These are phyloP conservation scores for Cadophora gregata DNA, from an alignment of 2,329 filamentous ascomycete species.

Conservation along the genomic window DNA sequence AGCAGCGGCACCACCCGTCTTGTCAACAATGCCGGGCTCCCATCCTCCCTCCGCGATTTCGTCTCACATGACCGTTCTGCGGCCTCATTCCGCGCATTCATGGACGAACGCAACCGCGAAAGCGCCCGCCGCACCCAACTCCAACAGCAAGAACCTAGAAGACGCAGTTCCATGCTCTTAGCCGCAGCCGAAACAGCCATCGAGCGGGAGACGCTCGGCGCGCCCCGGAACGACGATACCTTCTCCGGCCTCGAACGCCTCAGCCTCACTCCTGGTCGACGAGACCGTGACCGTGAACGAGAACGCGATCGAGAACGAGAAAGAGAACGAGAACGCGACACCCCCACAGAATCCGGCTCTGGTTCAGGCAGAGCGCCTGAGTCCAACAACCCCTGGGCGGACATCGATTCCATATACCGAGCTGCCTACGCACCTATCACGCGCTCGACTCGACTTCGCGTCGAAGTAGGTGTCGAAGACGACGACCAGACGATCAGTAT, in stretches of 20 bases:
- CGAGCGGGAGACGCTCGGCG: slow-evolving; percentile 30
- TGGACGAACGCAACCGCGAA: slow-evolving; percentile 45
- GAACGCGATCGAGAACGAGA: slow-evolving; percentile 21
- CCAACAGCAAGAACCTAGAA: slow-evolving; percentile 36
- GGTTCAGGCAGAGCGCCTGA: slow-evolving; percentile 9
- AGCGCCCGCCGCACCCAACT: slow-evolving; percentile 38
- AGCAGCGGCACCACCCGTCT: slow-evolving; percentile 30
- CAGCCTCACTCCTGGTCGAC: slow-evolving; percentile 41
- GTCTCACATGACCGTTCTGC: slow-evolving; percentile 40
- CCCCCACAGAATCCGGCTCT: slow-evolving; percentile 41
- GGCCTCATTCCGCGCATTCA: slow-evolving; percentile 43
- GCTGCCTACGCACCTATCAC: slow-evolving; percentile 39
- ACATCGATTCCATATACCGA: slow-evolving; percentile 51
- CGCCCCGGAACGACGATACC: slow-evolving; percentile 30
- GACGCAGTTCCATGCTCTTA: slow-evolving; percentile 38
- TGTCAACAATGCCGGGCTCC: slow-evolving; percentile 37
- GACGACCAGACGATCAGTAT: slow-evolving; percentile 35
- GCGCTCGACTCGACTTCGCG: slow-evolving; percentile 36
- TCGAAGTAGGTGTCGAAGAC: slow-evolving; percentile 36
- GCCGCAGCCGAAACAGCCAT: slow-evolving; percentile 35
- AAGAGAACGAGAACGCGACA: slow-evolving; percentile 37
- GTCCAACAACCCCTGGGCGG: slow-evolving; percentile 48
- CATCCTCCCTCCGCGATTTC: slow-evolving; percentile 42
- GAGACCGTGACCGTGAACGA: slow-evolving; percentile 18
- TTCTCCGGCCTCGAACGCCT: slow-evolving; percentile 38